phyloP scores from a whole-genome alignment of 2,329 filamentous ascomycete species.

The Teratosphaeria gauchensis region DNA sequence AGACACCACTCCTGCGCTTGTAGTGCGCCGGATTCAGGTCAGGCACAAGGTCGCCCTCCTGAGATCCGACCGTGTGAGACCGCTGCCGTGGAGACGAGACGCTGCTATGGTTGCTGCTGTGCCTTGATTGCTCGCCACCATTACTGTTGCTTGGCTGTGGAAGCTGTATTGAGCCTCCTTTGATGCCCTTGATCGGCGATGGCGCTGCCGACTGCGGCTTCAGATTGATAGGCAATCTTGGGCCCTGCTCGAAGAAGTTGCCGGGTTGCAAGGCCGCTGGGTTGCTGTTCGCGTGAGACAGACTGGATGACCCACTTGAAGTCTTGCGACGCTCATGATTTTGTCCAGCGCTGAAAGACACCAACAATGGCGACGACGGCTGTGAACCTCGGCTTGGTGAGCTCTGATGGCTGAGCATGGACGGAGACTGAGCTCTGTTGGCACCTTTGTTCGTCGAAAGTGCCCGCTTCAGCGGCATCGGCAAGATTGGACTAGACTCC shows the following conservation, averaged over 20 bases:
- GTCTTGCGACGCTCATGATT: slow-evolving; percentile 80
- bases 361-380: slow-evolving; percentile 81
- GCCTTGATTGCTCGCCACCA: neutral
- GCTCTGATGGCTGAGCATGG: slow-evolving; percentile 65
- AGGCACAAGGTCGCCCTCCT: slow-evolving; percentile 63
- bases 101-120: slow-evolving; percentile 15
- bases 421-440: slow-evolving; percentile 78
- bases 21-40: slow-evolving; percentile 59
- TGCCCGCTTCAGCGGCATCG: slow-evolving; percentile 70
- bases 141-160: slow-evolving; percentile 27
- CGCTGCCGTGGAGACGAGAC: slow-evolving; percentile 55
- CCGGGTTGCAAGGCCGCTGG: slow-evolving; percentile 56
- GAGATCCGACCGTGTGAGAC: slow-evolving; percentile 87
- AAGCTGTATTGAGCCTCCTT: slow-evolving; percentile 39
- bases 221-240: slow-evolving; percentile 46
- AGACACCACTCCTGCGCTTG: slow-evolving; percentile 86
- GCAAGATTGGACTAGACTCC: slow-evolving; percentile 75
- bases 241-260: slow-evolving; percentile 58
- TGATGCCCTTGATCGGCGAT: slow-evolving; percentile 43
- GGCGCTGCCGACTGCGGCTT: slow-evolving; percentile 43
- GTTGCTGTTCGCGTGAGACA: slow-evolving; percentile 67
- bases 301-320: slow-evolving; percentile 75
- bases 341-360: slow-evolving; percentile 85
- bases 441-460: slow-evolving; percentile 68
- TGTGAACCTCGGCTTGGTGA: slow-evolving; percentile 79